Conservation (phyloP, 768 basidiomycete species). For the Sistotremastrum niveocremeum region DNA sequence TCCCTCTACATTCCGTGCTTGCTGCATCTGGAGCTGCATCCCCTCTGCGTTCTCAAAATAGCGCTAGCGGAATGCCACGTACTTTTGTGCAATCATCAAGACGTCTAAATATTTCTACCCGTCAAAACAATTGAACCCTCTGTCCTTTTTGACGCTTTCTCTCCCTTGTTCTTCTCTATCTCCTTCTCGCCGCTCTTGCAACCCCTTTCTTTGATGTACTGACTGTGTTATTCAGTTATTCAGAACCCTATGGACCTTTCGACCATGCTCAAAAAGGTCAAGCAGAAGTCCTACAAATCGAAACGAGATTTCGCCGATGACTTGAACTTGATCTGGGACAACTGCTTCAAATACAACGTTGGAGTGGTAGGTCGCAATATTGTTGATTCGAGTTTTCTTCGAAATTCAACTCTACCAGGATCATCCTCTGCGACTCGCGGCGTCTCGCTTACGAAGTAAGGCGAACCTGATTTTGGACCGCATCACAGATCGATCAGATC, state of each 20-base stretch:
- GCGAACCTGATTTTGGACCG: slow-evolving; percentile 78
- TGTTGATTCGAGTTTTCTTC: not conserved
- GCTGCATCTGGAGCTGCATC: too few species aligned
- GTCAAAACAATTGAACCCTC: too few species aligned
- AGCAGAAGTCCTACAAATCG: slow-evolving; percentile 81
- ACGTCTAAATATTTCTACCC: too few species aligned
- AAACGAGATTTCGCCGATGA: slow-evolving; percentile 92
- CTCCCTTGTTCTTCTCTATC: not conserved
- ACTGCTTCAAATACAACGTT: slow-evolving; percentile 87
- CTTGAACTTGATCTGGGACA: slow-evolving; percentile 92
- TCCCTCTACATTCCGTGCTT: too few species aligned
- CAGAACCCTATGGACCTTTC: slow-evolving; percentile 90
- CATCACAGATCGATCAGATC: slow-evolving; percentile 80
- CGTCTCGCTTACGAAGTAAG: slow-evolving; percentile 67
- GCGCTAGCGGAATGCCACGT: too few species aligned
- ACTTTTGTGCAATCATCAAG: too few species aligned
- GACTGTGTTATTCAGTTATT: slow-evolving; percentile 47
- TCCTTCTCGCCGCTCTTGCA: not conserved
- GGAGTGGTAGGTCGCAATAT: slow-evolving; percentile 48
- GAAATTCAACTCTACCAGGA: slow-evolving; percentile 31
- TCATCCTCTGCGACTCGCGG: slow-evolving; percentile 79
- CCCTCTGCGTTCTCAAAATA: too few species aligned
- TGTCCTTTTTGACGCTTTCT: not conserved
- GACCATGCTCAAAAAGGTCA: slow-evolving; percentile 88
- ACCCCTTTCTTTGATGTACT: too few species aligned